These are phyloP conservation scores for Solanum bulbocastanum DNA, from an alignment of 257 asterid genomes.

Conservation along the genomic window DNA sequence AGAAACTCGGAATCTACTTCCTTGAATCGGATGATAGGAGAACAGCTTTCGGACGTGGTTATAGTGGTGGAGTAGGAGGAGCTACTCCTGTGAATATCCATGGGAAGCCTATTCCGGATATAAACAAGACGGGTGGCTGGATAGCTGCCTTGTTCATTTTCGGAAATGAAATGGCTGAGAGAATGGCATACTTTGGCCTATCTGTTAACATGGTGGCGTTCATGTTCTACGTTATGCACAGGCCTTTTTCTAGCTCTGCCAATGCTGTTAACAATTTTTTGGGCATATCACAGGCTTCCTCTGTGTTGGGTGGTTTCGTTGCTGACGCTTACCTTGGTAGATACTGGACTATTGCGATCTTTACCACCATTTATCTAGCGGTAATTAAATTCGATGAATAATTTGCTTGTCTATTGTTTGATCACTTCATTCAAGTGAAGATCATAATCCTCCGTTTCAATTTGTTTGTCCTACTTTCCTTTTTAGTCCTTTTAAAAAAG, in stretches of 20 bases:
- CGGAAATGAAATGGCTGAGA: conserved; percentile 98
- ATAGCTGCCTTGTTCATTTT: conserved; percentile 95
- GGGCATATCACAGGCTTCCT: conserved; percentile 93
- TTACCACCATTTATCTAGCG: conserved; percentile 80
- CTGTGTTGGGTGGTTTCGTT: conserved; percentile 87
- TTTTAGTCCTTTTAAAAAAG: neutral
- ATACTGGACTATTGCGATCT: conserved; percentile 97
- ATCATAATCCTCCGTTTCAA: neutral
- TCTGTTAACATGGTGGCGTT: conserved; percentile 97
- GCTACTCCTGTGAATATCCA: conserved; percentile 84
- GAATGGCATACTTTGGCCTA: conserved; percentile 95
- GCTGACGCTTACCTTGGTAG: conserved; percentile 97
- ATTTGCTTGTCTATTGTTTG: neutral
- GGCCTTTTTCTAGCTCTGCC: conserved; percentile 82
- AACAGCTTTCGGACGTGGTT: conserved; percentile 79
- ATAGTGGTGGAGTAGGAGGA: conserved; percentile 34
- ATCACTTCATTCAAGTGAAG: neutral
- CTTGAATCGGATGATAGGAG: conserved; percentile 83
- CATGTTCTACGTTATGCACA: conserved; percentile 94
- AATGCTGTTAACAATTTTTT: conserved; percentile 87
- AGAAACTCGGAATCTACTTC: conserved; percentile 55
- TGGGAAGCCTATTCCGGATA: conserved; percentile 66
- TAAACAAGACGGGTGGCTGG: conserved; percentile 94
- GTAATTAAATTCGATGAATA: conserved; percentile 23
- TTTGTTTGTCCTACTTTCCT: neutral